Percentiles rank a stretch among this genome's conserved stretches.
phyloP scores from a whole-genome alignment of 805 yeast genomes.

The Cyberlindnera saturnus region DNA sequence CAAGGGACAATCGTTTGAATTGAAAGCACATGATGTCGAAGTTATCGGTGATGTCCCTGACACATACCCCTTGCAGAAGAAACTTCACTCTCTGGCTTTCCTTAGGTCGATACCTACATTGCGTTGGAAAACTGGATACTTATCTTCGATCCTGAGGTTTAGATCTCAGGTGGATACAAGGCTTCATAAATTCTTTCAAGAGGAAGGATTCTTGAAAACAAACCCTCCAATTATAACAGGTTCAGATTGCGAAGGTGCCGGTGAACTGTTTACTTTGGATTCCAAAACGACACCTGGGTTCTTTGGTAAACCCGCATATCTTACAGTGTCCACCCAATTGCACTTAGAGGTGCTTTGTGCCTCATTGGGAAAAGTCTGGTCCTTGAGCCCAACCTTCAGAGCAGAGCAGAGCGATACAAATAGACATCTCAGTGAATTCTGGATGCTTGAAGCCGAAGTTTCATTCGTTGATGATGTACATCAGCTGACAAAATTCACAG shows the following conservation, averaged over 20 bases:
- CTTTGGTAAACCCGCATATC: slow-evolving; percentile 60
- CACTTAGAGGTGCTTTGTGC: slow-evolving; percentile 79
- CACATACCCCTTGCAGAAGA: slow-evolving; percentile 79
- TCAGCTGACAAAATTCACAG: slow-evolving; percentile 62
- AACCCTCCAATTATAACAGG: slow-evolving; percentile 83
- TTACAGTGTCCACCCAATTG: slow-evolving; percentile 89
- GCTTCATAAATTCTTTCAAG: slow-evolving; percentile 48
- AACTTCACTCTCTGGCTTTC: slow-evolving; percentile 57
- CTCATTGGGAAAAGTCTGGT: slow-evolving; percentile 79
- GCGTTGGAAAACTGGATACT: slow-evolving; percentile 65
- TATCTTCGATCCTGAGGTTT: slow-evolving; percentile 62
- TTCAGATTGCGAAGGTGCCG: slow-evolving; percentile 97
- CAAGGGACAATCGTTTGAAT: slow-evolving; percentile 47
- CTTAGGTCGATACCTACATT: slow-evolving; percentile 70
- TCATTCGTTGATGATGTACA: slow-evolving; percentile 54
- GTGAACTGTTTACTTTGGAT: slow-evolving; percentile 70
- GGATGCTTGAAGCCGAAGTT: slow-evolving; percentile 96
- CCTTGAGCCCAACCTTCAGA: slow-evolving; percentile 85
- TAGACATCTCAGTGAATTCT: slow-evolving; percentile 88
- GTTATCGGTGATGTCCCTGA: slow-evolving; percentile 59
- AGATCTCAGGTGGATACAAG: slow-evolving; percentile 60
- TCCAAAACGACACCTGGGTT: slow-evolving; percentile 34
- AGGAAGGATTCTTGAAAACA: slow-evolving; percentile 57
- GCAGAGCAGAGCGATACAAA: slow-evolving; percentile 91
- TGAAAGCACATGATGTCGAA: slow-evolving; percentile 34